These are phyloP conservation scores for Ceratopteris richardii DNA, from an alignment of 75 land plant species.

Conservation along the genomic window DNA sequence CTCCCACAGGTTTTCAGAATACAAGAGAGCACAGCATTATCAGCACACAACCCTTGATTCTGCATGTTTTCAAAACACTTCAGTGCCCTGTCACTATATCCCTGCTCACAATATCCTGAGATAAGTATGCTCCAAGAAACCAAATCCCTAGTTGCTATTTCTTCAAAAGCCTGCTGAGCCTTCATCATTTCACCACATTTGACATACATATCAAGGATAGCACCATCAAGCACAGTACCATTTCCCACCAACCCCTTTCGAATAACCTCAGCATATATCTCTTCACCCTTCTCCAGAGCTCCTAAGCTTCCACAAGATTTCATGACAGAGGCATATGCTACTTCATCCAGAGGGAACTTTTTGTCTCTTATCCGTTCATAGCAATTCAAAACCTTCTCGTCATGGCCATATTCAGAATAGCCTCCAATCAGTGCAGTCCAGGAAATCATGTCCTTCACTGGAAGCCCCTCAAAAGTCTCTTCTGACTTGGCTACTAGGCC, in stretches of 20 bases:
- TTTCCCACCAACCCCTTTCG: not conserved
- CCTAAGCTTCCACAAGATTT: constrained; percentile 52
- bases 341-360: constrained; percentile 36
- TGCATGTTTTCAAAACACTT: constrained; percentile 8
- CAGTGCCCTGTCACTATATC: constrained; percentile 3
- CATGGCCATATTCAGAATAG: constrained; percentile 51
- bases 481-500: constrained; percentile 48
- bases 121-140: constrained; percentile 32
- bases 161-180: constrained; percentile 15
- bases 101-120: constrained; percentile 7
- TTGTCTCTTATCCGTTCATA: constrained; percentile 33
- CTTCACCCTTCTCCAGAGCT: constrained; percentile 23
- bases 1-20: constrained; percentile 2
- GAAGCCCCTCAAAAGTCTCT: constrained; percentile 37
- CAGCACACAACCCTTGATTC: not conserved
- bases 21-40: not conserved
- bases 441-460: constrained; percentile 43
- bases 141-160: constrained; percentile 6
- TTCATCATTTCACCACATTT: constrained; percentile 8
- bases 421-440: constrained; percentile 82
- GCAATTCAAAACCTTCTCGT: constrained; percentile 37
- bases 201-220: constrained; percentile 25
- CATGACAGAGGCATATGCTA: constrained; percentile 42
- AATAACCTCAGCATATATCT: constrained; percentile 14
- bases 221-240: constrained; percentile 8